A percentile compares a stretch with the other conserved stretches of the same genome.
phyloP scores from a whole-genome alignment of 495 filamentous ascomycete species.

The Podospora pseudopauciseta region DNA sequence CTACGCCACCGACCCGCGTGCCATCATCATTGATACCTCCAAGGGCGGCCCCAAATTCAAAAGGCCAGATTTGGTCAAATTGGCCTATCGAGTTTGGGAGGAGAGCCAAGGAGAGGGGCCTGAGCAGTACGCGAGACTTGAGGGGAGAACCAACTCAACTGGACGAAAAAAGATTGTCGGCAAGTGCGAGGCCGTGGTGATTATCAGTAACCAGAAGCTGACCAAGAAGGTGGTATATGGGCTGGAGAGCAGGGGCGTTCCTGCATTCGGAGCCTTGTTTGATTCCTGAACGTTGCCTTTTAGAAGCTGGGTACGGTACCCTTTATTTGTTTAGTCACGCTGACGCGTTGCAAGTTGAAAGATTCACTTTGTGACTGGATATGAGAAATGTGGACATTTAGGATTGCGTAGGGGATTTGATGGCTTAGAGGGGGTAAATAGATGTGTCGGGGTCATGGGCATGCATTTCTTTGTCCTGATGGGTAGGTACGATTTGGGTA shows the following conservation, averaged over 20 bases:
- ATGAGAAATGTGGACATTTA: too few species aligned
- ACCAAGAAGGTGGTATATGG: conserved; percentile 71
- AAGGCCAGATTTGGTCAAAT: conserved; percentile 51
- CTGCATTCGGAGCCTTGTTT: conserved; percentile 76
- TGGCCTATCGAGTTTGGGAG: conserved; percentile 54
- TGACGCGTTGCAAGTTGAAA: too few species aligned
- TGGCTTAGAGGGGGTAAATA: too few species aligned
- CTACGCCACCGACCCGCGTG: conserved; percentile 42
- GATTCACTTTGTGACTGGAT: too few species aligned
- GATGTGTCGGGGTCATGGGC: too few species aligned
- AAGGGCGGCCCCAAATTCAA: conserved; percentile 25
- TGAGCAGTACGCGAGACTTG: conserved; percentile 57
- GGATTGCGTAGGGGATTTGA: too few species aligned
- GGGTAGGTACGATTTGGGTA: too few species aligned
- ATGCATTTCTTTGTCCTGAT: too few species aligned
- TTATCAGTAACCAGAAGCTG: conserved; percentile 71
- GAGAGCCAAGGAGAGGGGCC: conserved; percentile 58
- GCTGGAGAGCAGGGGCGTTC: conserved; percentile 63
- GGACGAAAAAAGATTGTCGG: conserved; percentile 55
- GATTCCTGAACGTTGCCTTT: conserved; percentile 54
- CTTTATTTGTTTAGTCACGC: too few species aligned
- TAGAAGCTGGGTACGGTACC: not conserved
- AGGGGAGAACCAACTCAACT: conserved; percentile 49
- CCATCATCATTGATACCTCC: conserved; percentile 50
- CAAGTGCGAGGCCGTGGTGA: conserved; percentile 63